Evolutionary conservation across 768 basidiomycete genomes (phyloP).

Genomic region (Lentinula aciculospora): DNA sequence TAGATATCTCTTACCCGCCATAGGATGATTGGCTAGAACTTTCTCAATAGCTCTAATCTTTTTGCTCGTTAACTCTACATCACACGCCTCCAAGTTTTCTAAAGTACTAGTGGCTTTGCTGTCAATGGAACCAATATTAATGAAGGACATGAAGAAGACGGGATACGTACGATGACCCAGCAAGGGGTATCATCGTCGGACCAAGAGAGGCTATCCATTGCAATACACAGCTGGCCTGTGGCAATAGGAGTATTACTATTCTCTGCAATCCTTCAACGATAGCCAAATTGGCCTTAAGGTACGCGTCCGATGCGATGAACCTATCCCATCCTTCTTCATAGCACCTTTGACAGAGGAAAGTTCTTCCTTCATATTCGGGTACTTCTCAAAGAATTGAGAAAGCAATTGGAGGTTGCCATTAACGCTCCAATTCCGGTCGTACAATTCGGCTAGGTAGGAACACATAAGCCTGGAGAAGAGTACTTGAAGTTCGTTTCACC

Average conservation of each 20-base stretch:
- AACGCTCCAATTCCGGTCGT: conserved; percentile 33
- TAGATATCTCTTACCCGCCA: too few species aligned
- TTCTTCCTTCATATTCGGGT: conserved; percentile 26
- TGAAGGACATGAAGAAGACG: too few species aligned
- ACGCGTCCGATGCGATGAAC: conserved; percentile 42
- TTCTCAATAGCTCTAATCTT: too few species aligned
- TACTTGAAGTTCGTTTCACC: conserved; percentile 10
- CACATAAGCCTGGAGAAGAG: neutral
- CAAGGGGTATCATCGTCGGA: too few species aligned
- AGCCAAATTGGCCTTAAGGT: conserved; percentile 34
- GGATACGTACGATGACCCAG: too few species aligned
- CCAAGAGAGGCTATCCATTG: conserved; percentile 5
- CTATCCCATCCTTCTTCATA: neutral
- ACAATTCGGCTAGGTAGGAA: conserved; percentile 43
- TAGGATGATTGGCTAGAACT: too few species aligned
- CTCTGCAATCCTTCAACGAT: conserved; percentile 38
- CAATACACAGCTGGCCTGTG: conserved; percentile 35
- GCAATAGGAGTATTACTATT: conserved; percentile 30
- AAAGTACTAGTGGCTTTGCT: too few species aligned
- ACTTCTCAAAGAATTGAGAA: conserved; percentile 40
- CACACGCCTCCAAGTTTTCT: too few species aligned
- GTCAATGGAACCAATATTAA: too few species aligned
- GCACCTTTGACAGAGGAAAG: conserved; percentile 29
- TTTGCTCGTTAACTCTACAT: too few species aligned
- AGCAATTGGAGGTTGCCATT: conserved; percentile 49